Conservation (phyloP, 1,284 basidiomycete genomes). For the Naganishia liquefaciens region DNA sequence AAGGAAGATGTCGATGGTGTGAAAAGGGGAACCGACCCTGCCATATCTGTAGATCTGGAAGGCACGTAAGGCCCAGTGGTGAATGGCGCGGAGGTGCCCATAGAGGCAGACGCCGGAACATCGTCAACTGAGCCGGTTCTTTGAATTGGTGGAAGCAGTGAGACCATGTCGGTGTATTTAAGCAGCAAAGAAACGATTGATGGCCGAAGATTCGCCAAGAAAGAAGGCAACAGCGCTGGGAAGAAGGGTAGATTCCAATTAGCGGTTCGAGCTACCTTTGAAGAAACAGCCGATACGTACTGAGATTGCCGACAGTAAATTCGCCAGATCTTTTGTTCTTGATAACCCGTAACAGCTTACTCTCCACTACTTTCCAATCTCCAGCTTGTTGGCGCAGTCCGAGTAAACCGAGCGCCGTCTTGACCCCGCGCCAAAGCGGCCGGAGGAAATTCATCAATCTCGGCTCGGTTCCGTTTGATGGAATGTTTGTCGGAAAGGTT, state of each 20-base stretch:
- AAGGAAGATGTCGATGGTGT: conserved; percentile 13
- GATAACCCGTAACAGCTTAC: conserved; percentile 18
- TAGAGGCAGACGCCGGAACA: background rate
- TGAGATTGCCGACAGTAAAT: conserved; percentile 4
- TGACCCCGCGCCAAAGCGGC: conserved; percentile 17
- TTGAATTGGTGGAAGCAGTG: conserved; percentile 1
- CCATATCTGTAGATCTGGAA: background rate
- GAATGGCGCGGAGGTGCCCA: conserved; percentile 16
- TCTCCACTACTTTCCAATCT: conserved; percentile 15
- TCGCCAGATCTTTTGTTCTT: conserved; percentile 14
- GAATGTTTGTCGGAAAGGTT: background rate
- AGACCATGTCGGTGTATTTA: conserved; percentile 15
- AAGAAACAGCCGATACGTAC: background rate
- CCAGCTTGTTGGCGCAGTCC: conserved; percentile 7
- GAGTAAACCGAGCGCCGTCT: background rate
- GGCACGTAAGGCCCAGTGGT: background rate
- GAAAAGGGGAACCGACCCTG: conserved; percentile 3
- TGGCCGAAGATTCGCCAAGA: background rate
- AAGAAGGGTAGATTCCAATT: background rate
- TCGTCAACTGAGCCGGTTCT: background rate
- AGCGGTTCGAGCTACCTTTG: background rate
- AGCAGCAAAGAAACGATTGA: conserved; percentile 8
- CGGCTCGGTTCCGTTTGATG: background rate
- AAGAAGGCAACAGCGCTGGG: conserved; percentile 7
- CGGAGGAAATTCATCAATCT: conserved; percentile 16